Evolutionary conservation across 257 asterid species (phyloP), one percentile per base, ranked within the genome.

Genomic region (Perilla frutescens): DNA sequence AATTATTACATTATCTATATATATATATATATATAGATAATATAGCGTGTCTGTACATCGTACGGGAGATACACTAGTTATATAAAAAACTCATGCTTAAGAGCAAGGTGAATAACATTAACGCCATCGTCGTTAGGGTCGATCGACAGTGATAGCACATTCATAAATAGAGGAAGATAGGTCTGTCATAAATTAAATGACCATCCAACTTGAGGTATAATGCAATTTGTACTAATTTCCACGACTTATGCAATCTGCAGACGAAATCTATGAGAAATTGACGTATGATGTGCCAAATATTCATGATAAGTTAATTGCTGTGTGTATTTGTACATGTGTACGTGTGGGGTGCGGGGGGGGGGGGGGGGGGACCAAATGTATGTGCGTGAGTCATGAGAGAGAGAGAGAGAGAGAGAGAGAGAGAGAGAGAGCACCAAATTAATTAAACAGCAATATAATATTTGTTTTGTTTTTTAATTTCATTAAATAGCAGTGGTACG

Each of bases 401-500:
- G 26, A 20, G 26, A 20, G 26, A 20, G 26, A 34, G 37, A 4
- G 37, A 4, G 37, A 34, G 37, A 2, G 37, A 2, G 37, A 34
- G 41, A 71, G 45, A 9, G 65, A 44, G 39, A 54, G 9, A 14
- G n/a, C 6, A 39, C 11, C 29, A 63, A 20, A 20, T 20, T 20
- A 20, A 20, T 20, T 20, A 20, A 70, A 34, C 37, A 34, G 4
- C 37, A 34, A 34, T 34, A 2, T 34, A 34, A 0, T 34, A 1
- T 20, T 34, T 34, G 37, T 34, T 34, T 2, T 34, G 0, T 2
- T 60, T 80, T 79, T 76, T 76, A 57, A 51, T 73, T 43, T 73
- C 74, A 76, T 77, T 78, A 40, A 82, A 76, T 76, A 57, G 76
- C 70, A 57, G 0, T 34, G 4, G 4, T 34, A 20, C 26, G 26